A percentile compares a stretch with the other conserved stretches of the same genome.
These are phyloP conservation scores for Colletotrichum orchidophilum DNA, from an alignment of 2,329 filamentous ascomycete genomes.

Conservation along the genomic window DNA sequence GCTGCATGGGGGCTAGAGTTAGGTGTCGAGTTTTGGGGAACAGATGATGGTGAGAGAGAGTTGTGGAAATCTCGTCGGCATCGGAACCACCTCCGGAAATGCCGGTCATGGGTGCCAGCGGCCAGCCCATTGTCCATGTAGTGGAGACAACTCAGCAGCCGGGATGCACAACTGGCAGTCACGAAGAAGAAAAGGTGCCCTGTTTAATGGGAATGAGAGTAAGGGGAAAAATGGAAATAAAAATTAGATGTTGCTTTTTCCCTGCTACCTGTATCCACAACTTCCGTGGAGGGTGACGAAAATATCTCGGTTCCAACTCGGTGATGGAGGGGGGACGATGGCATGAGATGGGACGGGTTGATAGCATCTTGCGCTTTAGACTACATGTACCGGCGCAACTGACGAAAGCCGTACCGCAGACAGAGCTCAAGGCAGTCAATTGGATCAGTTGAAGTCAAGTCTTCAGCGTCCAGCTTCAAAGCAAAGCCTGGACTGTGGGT, in stretches of 20 bases:
- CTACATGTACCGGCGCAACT: not conserved
- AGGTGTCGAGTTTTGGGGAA: not conserved
- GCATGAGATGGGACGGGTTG: not conserved
- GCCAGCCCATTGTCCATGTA: not conserved
- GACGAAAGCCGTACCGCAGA: not conserved
- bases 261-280: slow-evolving; percentile 1
- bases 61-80: not conserved
- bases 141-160: not conserved
- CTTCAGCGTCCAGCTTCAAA: not conserved
- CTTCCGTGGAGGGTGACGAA: slow-evolving; percentile 2
- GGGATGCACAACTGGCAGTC: too few relatives aligned
- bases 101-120: not conserved
- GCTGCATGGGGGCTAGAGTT: not conserved
- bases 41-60: not conserved
- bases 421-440: not conserved
- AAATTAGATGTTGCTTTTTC: not conserved
- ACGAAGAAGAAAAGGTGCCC: not conserved
- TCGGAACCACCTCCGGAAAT: not conserved
- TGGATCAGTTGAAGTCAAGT: not conserved
- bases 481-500: not conserved
- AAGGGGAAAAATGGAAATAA: too few relatives aligned
- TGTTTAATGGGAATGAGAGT: not conserved
- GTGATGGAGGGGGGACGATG: not conserved
- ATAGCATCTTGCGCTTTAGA: not conserved
- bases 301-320: slow-evolving; percentile 26